Evolutionary conservation across 1,284 basidiomycete genomes (phyloP).

Genomic region (Malassezia slooffiae): DNA sequence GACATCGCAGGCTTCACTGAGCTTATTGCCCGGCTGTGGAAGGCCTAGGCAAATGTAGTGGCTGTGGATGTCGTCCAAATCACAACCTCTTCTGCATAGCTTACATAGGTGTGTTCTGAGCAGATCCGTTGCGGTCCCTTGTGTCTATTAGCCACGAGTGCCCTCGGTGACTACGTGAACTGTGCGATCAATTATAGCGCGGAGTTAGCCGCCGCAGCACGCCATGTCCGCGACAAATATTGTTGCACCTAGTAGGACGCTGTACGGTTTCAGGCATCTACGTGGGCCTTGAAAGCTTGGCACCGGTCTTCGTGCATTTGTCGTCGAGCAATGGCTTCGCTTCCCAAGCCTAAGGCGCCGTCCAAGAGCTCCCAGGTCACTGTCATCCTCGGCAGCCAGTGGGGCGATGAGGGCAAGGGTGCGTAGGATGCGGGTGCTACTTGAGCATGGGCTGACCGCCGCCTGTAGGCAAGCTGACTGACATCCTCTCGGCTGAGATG

Average conservation of each 20-base stretch:
- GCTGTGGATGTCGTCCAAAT: too few relatives aligned
- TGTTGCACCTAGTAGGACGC: too few relatives aligned
- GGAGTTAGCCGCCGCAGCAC: too few relatives aligned
- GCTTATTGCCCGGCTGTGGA: slow-evolving; percentile 59
- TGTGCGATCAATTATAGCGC: too few relatives aligned
- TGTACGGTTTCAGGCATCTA: too few relatives aligned
- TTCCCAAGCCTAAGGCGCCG: slow-evolving; percentile 40
- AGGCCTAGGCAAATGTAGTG: too few relatives aligned
- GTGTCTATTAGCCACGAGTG: too few relatives aligned
- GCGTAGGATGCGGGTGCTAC: neutral
- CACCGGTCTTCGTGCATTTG: too few relatives aligned
- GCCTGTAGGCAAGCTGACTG: slow-evolving; percentile 41
- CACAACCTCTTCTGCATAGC: slow-evolving; percentile 1
- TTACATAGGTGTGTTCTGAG: slow-evolving; percentile 14
- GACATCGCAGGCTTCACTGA: slow-evolving; percentile 52
- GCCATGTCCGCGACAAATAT: too few relatives aligned
- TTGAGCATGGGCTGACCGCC: neutral
- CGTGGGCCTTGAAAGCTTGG: too few relatives aligned
- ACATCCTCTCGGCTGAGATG: slow-evolving; percentile 55
- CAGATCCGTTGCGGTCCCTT: slow-evolving; percentile 7
- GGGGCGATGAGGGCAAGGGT: slow-evolving; percentile 46
- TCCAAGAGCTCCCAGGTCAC: slow-evolving; percentile 36
- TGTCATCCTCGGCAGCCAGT: slow-evolving; percentile 44
- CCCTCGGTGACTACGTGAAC: too few relatives aligned
- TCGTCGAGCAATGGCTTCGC: slow-evolving; percentile 39